Evolutionary conservation across 2,329 filamentous ascomycete species (phyloP).

Genomic region (Akanthomyces uredinophilus): DNA sequence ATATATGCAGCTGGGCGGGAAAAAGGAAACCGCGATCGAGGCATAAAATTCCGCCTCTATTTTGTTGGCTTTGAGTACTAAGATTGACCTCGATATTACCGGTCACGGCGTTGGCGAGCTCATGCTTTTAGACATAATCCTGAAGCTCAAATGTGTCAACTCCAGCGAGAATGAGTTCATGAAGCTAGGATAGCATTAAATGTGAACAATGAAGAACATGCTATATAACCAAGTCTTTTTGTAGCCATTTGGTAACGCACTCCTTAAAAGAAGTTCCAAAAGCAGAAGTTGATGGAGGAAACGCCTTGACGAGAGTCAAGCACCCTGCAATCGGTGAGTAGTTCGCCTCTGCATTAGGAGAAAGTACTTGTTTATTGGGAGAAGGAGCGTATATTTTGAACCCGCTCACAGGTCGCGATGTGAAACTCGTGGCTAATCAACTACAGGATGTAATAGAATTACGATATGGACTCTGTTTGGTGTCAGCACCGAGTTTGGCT

Average conservation of each 20-base stretch:
- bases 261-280: constrained; percentile 27
- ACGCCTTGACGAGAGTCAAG: constrained; percentile 35
- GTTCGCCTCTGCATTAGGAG: constrained; percentile 32
- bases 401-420: constrained; percentile 37
- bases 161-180: neutral
- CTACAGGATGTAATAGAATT: constrained; percentile 30
- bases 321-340: constrained; percentile 41
- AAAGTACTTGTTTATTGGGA: constrained; percentile 51
- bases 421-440: constrained; percentile 50
- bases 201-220: neutral
- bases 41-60: neutral
- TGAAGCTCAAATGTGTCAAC: neutral
- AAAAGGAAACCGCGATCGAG: constrained; percentile 19
- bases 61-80: neutral
- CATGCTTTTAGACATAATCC: neutral
- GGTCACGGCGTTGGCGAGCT: constrained; percentile 6
- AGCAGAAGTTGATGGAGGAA: constrained; percentile 35
- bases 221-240: no score
- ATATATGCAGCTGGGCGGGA: constrained; percentile 43
- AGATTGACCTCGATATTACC: neutral
- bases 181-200: neutral
- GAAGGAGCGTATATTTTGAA: constrained; percentile 50
- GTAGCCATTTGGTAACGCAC: no score
- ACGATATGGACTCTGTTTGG: constrained; percentile 29
- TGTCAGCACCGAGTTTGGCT: constrained; percentile 38